These are phyloP conservation scores for Venturia pyrina DNA, from an alignment of 2,329 filamentous ascomycete species.

Conservation along the genomic window DNA sequence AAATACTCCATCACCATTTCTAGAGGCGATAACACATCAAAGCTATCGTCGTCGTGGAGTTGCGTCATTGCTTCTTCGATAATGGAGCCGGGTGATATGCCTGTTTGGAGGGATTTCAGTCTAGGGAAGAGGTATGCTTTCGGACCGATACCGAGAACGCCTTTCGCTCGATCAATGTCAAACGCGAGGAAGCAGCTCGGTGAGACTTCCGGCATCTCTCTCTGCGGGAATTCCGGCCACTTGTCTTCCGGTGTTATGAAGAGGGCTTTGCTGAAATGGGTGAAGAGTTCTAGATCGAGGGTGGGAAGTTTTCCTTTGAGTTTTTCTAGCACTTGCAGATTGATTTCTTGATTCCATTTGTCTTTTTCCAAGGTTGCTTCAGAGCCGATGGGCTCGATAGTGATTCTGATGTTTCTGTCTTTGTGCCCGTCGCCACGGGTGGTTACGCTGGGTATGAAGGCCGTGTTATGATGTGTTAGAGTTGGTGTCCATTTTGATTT, in stretches of 20 bases:
- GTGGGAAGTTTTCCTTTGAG: neutral
- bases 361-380: neutral
- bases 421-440: neutral
- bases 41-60: neutral
- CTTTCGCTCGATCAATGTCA: neutral
- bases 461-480: neutral
- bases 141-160: neutral
- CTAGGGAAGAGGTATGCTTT: neutral
- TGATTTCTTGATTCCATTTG: neutral
- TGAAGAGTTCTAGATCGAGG: neutral
- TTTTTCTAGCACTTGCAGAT: neutral
- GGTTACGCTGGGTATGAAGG: neutral
- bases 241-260: neutral
- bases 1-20: neutral
- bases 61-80: neutral
- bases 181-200: constrained; percentile 1
- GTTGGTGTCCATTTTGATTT: neutral
- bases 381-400: neutral
- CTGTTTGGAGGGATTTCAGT: neutral
- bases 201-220: neutral
- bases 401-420: neutral
- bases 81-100: neutral
- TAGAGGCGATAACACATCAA: neutral
- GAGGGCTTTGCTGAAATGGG: neutral
- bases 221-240: neutral